phyloP scores from a whole-genome alignment of 106 monocot genomes.

The Dioscorea alata region DNA sequence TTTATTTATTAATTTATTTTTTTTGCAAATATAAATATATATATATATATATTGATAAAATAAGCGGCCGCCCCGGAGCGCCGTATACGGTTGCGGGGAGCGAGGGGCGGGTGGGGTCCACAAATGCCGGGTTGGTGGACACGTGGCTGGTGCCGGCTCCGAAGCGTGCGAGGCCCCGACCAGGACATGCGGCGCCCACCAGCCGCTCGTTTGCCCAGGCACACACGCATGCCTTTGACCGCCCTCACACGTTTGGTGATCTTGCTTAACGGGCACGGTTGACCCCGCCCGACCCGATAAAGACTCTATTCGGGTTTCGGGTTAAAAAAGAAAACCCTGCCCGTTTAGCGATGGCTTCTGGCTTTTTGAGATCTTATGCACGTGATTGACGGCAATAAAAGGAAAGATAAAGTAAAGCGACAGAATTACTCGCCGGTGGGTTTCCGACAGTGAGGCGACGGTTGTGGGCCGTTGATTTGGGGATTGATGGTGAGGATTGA shows the following conservation, averaged over 20 bases:
- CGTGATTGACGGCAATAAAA: not conserved
- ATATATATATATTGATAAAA: not conserved
- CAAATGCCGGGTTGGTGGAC: not conserved
- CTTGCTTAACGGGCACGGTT: not conserved
- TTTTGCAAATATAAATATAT: too few relatives aligned
- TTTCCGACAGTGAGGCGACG: conserved; percentile 5
- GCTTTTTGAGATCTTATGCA: too few relatives aligned
- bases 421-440: conserved; percentile 3
- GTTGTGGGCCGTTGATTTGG: not conserved
- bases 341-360: too few relatives aligned
- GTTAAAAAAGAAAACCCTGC: not conserved
- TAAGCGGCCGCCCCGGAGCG: conserved; percentile 11
- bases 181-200: not conserved
- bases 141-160: not conserved
- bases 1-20: too few relatives aligned
- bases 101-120: not conserved
- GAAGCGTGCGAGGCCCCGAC: not conserved
- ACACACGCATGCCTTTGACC: not conserved
- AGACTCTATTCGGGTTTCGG: not conserved
- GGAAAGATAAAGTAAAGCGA: conserved; percentile 2
- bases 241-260: not conserved
- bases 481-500: not conserved
- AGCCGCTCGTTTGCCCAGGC: not conserved
- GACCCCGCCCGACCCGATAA: not conserved
- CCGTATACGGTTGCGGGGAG: conserved; percentile 5